These are phyloP conservation scores for Pichia sp. DNA, from an alignment of 1,139 yeast genomes.

Conservation along the genomic window DNA sequence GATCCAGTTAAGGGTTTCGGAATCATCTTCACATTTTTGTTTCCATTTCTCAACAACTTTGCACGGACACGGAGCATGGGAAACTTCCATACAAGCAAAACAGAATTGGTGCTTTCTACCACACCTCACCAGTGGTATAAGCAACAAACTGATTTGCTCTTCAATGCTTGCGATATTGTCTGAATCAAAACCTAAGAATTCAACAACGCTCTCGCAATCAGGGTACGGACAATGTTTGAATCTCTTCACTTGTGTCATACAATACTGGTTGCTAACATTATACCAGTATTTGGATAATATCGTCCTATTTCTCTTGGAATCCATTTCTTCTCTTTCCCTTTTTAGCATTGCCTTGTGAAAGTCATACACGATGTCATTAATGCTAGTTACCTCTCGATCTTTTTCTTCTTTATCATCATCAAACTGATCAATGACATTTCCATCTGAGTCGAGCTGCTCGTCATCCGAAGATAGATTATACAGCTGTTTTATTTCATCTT, in stretches of 20 bases:
- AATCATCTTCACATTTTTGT: slow-evolving; percentile 76
- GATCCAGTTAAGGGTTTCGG: slow-evolving; percentile 88
- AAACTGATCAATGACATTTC: slow-evolving; percentile 8
- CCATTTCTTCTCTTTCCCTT: slow-evolving; percentile 24
- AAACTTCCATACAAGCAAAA: slow-evolving; percentile 64
- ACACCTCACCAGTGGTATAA: slow-evolving; percentile 68
- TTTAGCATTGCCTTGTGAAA: slow-evolving; percentile 24
- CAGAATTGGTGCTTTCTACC: slow-evolving; percentile 69
- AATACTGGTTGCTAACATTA: slow-evolving; percentile 42
- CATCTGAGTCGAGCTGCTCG: slow-evolving; percentile 11
- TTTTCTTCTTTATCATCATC: slow-evolving; percentile 11
- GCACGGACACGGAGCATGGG: slow-evolving; percentile 86
- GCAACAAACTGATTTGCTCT: slow-evolving; percentile 34
- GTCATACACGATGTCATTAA: slow-evolving; percentile 25
- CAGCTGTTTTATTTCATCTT: slow-evolving; percentile 15
- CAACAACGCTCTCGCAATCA: slow-evolving; percentile 65
- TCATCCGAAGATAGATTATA: slow-evolving; percentile 14
- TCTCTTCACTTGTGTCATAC: slow-evolving; percentile 45
- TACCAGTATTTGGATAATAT: slow-evolving; percentile 26
- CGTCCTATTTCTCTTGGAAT: slow-evolving; percentile 22
- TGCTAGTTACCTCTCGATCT: background rate
- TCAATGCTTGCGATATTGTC: slow-evolving; percentile 31
- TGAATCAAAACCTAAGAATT: slow-evolving; percentile 39
- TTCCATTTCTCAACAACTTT: slow-evolving; percentile 67
- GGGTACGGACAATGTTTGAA: slow-evolving; percentile 85